Conservation (phyloP, 805 yeast genomes). For the Pichia gijzeniarum region DNA sequence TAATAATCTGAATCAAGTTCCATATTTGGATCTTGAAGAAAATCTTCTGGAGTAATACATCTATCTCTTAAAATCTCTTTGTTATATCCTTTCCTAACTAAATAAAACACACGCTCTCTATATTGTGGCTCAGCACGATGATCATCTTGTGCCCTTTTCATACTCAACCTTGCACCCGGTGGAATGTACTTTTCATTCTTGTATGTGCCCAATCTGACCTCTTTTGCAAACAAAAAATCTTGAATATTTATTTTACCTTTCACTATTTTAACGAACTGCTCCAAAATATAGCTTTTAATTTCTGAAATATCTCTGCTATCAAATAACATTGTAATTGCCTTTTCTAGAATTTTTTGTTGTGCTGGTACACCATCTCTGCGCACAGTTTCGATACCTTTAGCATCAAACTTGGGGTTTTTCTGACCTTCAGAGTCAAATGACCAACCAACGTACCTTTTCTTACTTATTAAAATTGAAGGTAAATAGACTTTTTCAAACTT, state of each 20-base stretch:
- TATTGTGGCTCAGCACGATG: conserved; percentile 79
- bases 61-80: conserved; percentile 68
- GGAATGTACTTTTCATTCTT: conserved; percentile 69
- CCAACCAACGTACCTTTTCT: conserved; percentile 89
- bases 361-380: conserved; percentile 94
- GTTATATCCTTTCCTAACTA: conserved; percentile 53
- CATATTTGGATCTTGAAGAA: conserved; percentile 36
- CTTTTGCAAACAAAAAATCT: conserved; percentile 90
- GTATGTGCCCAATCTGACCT: conserved; percentile 79
- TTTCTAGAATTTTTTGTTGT: conserved; percentile 75
- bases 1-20: conserved; percentile 79
- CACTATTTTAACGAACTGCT: conserved; percentile 62
- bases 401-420: conserved; percentile 67
- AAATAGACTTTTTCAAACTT: conserved; percentile 92
- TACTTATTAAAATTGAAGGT: conserved; percentile 75
- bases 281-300: conserved; percentile 58
- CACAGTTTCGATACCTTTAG: conserved; percentile 94
- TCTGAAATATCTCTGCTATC: conserved; percentile 63
- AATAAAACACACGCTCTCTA: conserved; percentile 80
- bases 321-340: conserved; percentile 60
- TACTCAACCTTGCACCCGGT: conserved; percentile 86
- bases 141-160: conserved; percentile 55
- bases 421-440: conserved; percentile 59
- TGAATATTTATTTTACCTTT: conserved; percentile 58
- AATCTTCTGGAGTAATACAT: conserved; percentile 71